Base-by-base conservation (phyloP, 352 stramenopile genomes). In the Blastocystis sp. region DNA sequence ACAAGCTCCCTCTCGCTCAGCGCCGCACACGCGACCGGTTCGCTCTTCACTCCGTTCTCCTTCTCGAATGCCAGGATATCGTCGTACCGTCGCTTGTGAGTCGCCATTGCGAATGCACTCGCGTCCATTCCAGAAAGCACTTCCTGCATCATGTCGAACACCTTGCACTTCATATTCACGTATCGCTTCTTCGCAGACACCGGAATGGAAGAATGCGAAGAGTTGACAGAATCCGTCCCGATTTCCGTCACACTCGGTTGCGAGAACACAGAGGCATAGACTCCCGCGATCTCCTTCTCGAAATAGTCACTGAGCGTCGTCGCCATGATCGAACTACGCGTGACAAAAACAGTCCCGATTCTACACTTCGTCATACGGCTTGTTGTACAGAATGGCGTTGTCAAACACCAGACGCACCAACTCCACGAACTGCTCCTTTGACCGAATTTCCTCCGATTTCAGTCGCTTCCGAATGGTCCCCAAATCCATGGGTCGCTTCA, bases 331-430 rank as follows among this genome's bases (percentile, higher is more conserved):
- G 45, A 52, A 38, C 71, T 79, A 62, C 69, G 53, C 21, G 21
- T 79, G 21, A 38, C 21, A 11, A 34, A 11, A 19, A 65, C 7
- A 4, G 23, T 34, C 21, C 7, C 59, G 90, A 40, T 90, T 74
- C 74, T 94, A 91, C 62, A 96, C 93, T 86, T 91, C 92, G 89
- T 94, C 91, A 56, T 92, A 88, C 5, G 91, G 89, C 61, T 91
- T 90, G 89, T 96, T 96, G 92, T 98, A 99, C 0, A 94, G 89
- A 92, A 98, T 98, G 19, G 95, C 95, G 90, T 99, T 99, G 66
- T 93, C 92, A 89, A 99, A 99, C 11, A 98, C 96, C 2, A 98
- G 92, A 45, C 96, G 94, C 0, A 98, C 91, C 84, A 98, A 95
- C 23, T 93, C 93, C 23, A 91, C 93, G 92, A 96, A 98, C 19